phyloP scores from a whole-genome alignment of 202 grass and related monocot genomes.

The Setaria viridis region DNA sequence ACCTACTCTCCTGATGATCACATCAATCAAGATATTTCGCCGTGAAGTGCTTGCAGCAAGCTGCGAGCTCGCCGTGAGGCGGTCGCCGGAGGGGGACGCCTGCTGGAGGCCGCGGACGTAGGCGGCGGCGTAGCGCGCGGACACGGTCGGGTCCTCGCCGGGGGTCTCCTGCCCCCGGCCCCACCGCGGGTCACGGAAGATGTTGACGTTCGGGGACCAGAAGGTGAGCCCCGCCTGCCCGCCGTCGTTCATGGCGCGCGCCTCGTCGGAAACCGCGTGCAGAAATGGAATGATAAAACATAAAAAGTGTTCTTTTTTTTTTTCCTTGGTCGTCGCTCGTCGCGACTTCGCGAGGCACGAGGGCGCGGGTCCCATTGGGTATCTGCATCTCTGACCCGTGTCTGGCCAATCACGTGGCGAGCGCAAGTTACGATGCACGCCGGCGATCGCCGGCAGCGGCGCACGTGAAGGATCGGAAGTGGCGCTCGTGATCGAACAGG shows the following conservation, averaged over 20 bases:
- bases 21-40: slow-evolving; percentile 16
- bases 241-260: slow-evolving; percentile 80
- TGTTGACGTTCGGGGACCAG: slow-evolving; percentile 95
- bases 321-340: no score
- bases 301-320: no score
- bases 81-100: not conserved
- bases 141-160: slow-evolving; percentile 78
- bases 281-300: no score
- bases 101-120: slow-evolving; percentile 90
- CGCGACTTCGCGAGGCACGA: not conserved
- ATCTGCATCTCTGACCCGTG: not conserved
- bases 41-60: slow-evolving; percentile 98
- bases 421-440: no score
- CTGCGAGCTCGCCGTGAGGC: slow-evolving; percentile 68
- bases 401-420: slow-evolving; percentile 27
- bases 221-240: slow-evolving; percentile 71
- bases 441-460: no score
- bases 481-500: not conserved
- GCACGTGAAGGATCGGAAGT: not conserved
- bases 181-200: slow-evolving; percentile 91
- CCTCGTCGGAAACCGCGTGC: slow-evolving; percentile 84
- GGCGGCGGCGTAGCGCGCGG: slow-evolving; percentile 63
- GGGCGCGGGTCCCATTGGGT: no score
- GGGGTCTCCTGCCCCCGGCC: slow-evolving; percentile 88
- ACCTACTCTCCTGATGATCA: no score